These are phyloP conservation scores for Leishmania guyanensis DNA, from an alignment of 208 protist species.

Conservation along the genomic window DNA sequence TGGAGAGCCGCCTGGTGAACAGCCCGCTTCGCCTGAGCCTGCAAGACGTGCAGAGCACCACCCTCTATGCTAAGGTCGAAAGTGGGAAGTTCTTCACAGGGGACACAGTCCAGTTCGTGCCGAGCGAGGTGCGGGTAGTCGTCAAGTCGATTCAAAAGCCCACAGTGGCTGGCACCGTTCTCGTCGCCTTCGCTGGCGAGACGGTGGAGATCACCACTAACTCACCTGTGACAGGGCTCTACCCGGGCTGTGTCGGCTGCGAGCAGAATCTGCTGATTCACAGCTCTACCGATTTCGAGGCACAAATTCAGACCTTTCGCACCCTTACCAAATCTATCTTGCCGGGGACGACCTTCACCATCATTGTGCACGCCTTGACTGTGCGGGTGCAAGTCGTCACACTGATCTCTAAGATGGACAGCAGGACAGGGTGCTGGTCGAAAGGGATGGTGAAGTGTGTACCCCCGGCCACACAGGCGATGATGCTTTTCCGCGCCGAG, in stretches of 20 bases:
- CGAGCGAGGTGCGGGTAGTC: conserved; percentile 52
- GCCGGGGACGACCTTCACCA: conserved; percentile 69
- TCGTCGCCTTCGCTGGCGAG: conserved; percentile 79
- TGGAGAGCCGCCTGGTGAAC: conserved; percentile 68
- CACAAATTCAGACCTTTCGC: conserved; percentile 78
- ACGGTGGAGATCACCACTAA: conserved; percentile 65
- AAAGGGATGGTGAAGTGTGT: conserved; percentile 90
- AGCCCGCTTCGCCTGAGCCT: conserved; percentile 73
- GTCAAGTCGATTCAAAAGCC: conserved; percentile 68
- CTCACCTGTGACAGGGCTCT: conserved; percentile 55
- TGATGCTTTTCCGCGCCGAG: conserved; percentile 66
- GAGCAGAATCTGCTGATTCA: conserved; percentile 25
- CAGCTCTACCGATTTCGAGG: conserved; percentile 74
- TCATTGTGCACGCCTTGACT: conserved; percentile 72
- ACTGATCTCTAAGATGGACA: conserved; percentile 75
- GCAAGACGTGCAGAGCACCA: conserved; percentile 64
- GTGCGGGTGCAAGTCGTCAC: conserved; percentile 66
- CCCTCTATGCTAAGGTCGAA: conserved; percentile 79
- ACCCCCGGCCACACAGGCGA: conserved; percentile 61
- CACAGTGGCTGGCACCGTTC: conserved; percentile 49
- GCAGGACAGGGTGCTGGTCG: conserved; percentile 63
- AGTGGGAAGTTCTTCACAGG: conserved; percentile 61
- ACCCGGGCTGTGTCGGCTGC: conserved; percentile 74
- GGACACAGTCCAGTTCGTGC: conserved; percentile 57
- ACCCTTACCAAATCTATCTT: conserved; percentile 68